Percentiles rank a stretch among this genome's conserved stretches.
Conservation (phyloP, 2,329 filamentous ascomycete species). For the Aspergillus texensis region DNA sequence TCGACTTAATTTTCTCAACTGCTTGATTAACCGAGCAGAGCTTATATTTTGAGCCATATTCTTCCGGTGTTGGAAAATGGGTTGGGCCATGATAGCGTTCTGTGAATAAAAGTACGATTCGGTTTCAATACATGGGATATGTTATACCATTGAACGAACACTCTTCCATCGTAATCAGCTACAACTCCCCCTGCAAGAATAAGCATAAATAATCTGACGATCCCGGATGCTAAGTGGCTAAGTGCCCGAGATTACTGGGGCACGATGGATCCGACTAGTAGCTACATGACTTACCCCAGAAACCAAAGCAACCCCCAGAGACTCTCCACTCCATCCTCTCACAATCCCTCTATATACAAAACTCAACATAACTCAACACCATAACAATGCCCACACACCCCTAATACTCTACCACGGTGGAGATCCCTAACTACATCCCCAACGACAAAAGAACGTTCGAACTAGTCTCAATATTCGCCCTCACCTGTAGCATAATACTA, state of each 20-base stretch:
- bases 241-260: neutral
- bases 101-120: slow-evolving; percentile 3
- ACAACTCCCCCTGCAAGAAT: neutral
- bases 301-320: neutral
- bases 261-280: neutral
- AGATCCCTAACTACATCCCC: slow-evolving; percentile 15
- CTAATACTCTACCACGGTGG: slow-evolving; percentile 14
- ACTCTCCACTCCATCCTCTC: neutral
- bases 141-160: neutral
- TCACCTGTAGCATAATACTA: neutral
- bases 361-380: neutral
- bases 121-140: neutral
- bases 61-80: slow-evolving; percentile 4
- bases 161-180: neutral
- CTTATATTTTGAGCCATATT: neutral
- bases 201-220: neutral
- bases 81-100: slow-evolving; percentile 1
- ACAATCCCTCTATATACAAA: no score
- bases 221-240: neutral
- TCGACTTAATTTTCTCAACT: neutral
- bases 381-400: slow-evolving; percentile 1
- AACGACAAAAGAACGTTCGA: slow-evolving; percentile 10
- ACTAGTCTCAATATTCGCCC: slow-evolving; percentile 14
- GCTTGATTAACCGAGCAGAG: slow-evolving; percentile 2
- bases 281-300: neutral